phyloP scores from a whole-genome alignment of 495 filamentous ascomycete genomes.

The Hypoxylon intermedium region DNA sequence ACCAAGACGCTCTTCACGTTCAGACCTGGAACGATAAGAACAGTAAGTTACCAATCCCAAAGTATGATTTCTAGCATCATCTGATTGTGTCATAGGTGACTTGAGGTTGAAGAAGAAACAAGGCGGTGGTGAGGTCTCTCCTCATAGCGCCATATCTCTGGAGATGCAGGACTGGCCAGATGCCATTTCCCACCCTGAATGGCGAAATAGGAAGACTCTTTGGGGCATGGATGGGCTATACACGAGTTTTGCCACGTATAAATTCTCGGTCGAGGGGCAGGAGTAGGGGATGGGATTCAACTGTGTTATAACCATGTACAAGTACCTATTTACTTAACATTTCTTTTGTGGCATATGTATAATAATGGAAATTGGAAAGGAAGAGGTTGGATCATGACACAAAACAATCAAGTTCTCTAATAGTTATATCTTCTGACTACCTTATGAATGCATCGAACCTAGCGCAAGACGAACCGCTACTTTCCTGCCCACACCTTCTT shows the following conservation, averaged over 20 bases:
- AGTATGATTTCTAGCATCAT: background rate
- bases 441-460: background rate
- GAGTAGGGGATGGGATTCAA: background rate
- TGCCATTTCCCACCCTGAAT: background rate
- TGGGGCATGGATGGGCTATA: background rate
- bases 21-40: too few species aligned
- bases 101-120: background rate
- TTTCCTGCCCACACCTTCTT: conserved; percentile 53
- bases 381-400: too few species aligned
- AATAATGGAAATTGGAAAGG: too few species aligned
- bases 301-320: background rate
- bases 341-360: too few species aligned
- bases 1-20: too few species aligned
- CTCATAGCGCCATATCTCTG: background rate
- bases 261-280: background rate
- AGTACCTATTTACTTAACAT: too few species aligned
- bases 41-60: background rate
- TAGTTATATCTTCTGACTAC: too few species aligned
- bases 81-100: background rate
- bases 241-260: background rate
- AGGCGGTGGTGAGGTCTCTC: background rate
- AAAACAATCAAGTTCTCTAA: too few species aligned
- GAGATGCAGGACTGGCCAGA: conserved; percentile 3
- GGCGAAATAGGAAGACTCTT: background rate
- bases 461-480: background rate